phyloP scores from a whole-genome alignment of 2,329 filamentous ascomycete species.

The Colletotrichum coccodes region DNA sequence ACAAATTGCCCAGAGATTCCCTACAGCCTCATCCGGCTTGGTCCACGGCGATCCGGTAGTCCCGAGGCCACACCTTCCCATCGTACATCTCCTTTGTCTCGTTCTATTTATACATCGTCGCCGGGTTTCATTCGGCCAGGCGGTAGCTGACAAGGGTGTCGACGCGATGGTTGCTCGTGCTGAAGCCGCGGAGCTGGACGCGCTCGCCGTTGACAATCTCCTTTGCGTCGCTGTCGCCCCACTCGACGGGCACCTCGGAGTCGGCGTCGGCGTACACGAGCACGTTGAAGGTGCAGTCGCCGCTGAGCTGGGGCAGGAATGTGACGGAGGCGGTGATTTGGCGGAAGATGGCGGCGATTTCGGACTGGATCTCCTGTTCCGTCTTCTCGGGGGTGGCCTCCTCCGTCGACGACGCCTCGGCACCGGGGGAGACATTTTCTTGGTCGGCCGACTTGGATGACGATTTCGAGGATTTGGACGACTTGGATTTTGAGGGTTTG shows the following conservation, averaged over 20 bases:
- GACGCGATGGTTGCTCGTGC: conserved; percentile 91
- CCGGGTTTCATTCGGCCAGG: conserved; percentile 44
- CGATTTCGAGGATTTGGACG: conserved; percentile 1
- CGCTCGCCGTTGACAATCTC: conserved; percentile 95
- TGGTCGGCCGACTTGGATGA: conserved; percentile 67
- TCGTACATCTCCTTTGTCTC: neutral
- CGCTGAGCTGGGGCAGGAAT: conserved; percentile 91
- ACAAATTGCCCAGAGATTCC: neutral
- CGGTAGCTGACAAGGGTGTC: conserved; percentile 97
- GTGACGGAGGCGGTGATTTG: conserved; percentile 98
- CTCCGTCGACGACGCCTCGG: conserved; percentile 36
- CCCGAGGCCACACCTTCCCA: neutral
- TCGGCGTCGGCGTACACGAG: conserved; percentile 97
- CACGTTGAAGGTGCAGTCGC: conserved; percentile 98
- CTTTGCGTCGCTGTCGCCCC: conserved; percentile 98
- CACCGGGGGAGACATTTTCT: conserved; percentile 67
- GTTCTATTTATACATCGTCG: neutral
- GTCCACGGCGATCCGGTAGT: too few relatives aligned
- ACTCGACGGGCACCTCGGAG: conserved; percentile 95
- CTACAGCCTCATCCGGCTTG: neutral
- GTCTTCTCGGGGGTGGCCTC: conserved; percentile 80
- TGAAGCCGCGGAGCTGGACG: conserved; percentile 95
- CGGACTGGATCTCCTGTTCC: conserved; percentile 91
- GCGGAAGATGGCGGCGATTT: conserved; percentile 96
- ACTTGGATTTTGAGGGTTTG: neutral